These are phyloP conservation scores for Cladorrhinum samala DNA, from an alignment of 495 filamentous ascomycete species.

Conservation along the genomic window DNA sequence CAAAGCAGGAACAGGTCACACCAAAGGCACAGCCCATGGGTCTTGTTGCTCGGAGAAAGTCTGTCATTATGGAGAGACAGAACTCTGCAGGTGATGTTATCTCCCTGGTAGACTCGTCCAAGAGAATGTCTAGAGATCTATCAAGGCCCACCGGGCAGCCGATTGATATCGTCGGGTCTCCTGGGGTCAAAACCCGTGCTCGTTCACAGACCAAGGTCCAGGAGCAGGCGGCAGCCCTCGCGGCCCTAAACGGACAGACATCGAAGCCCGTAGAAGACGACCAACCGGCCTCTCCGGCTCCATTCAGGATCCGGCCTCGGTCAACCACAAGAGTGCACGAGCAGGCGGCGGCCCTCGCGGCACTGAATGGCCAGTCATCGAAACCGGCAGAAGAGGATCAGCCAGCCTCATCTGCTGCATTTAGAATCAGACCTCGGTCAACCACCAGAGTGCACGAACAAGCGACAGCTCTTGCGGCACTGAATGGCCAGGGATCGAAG, in stretches of 20 bases:
- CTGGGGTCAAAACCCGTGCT: conserved; percentile 22
- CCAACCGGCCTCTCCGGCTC: conserved; percentile 1
- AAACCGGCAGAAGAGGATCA: conserved; percentile 25
- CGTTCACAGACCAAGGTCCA: conserved; percentile 37
- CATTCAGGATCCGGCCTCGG: conserved; percentile 2
- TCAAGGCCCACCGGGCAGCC: conserved; percentile 26
- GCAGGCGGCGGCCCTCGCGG: conserved; percentile 24
- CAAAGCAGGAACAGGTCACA: conserved; percentile 11
- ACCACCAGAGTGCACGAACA: conserved; percentile 4
- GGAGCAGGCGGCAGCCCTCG: conserved; percentile 38
- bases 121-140: conserved; percentile 18
- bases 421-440: conserved; percentile 1
- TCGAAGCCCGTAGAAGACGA: conserved; percentile 27
- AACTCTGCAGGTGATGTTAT: conserved; percentile 20
- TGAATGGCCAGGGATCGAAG: conserved; percentile 17
- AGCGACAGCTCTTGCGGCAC: conserved; percentile 25
- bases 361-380: conserved; percentile 26
- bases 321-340: conserved; percentile 7
- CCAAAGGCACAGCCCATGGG: conserved; percentile 14
- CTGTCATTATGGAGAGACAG: conserved; percentile 15
- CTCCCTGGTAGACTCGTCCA: conserved; percentile 30
- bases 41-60: conserved; percentile 12
- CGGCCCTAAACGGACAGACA: conserved; percentile 29
- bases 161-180: conserved; percentile 24
- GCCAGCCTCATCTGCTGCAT: background rate